Evolutionary conservation across 164 flowering plant genomes (phyloP).

Genomic region (Sextonia rubra): DNA sequence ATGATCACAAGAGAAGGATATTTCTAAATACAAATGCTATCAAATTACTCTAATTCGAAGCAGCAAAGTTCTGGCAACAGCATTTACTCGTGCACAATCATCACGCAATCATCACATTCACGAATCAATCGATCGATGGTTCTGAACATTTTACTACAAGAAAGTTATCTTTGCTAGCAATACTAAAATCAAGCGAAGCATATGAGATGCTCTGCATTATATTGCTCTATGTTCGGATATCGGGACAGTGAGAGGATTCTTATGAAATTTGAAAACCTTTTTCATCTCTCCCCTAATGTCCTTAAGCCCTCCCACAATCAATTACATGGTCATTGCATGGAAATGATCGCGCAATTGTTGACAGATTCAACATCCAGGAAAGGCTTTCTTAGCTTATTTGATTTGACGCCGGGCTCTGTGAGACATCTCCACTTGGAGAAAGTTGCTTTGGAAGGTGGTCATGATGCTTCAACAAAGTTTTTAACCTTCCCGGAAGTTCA

Average conservation of each 20-base stretch:
- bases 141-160: background rate
- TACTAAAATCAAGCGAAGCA: background rate
- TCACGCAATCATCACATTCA: background rate
- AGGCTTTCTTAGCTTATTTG: constrained; percentile 13
- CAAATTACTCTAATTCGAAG: no score
- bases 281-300: no score
- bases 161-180: background rate
- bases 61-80: no score
- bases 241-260: no score
- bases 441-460: constrained; percentile 53
- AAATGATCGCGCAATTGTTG: background rate
- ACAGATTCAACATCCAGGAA: background rate
- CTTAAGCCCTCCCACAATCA: no score
- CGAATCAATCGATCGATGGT: background rate
- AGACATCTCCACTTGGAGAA: constrained; percentile 31
- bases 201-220: background rate
- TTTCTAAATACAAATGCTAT: no score
- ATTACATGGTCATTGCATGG: no score
- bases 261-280: no score
- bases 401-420: constrained; percentile 4
- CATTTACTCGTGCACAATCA: background rate
- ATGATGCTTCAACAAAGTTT: constrained; percentile 56
- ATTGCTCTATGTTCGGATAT: no score
- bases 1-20: no score
- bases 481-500: constrained; percentile 64